Evolutionary conservation across 805 yeast genomes (phyloP).

Genomic region (Kuraishia hungarica): DNA sequence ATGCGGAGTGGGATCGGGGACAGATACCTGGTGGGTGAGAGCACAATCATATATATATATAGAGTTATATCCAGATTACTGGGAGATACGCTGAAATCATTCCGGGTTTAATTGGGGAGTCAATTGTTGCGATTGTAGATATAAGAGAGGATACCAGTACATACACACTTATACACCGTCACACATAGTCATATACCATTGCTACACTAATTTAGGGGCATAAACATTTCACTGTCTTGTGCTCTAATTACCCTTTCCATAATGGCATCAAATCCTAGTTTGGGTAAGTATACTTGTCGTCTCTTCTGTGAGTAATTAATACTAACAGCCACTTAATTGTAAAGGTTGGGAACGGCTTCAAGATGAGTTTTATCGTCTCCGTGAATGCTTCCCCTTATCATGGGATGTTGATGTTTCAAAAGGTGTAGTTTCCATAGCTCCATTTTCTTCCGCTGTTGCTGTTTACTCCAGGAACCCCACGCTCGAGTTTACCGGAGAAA

Average conservation of each 20-base stretch:
- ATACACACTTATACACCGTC: background rate
- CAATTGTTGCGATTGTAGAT: too few species aligned
- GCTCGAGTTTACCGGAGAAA: background rate
- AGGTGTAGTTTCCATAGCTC: slow-evolving; percentile 39
- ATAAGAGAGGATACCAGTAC: too few species aligned
- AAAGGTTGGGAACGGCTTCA: slow-evolving; percentile 73
- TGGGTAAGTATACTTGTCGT: slow-evolving; percentile 12
- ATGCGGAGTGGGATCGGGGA: too few species aligned
- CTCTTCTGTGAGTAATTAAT: background rate
- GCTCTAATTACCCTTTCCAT: background rate
- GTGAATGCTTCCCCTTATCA: slow-evolving; percentile 46
- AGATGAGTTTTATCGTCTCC: slow-evolving; percentile 56
- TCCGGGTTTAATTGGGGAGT: too few species aligned
- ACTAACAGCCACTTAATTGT: slow-evolving; percentile 24
- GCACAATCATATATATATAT: too few species aligned
- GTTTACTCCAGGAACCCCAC: slow-evolving; percentile 25
- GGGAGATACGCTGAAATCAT: too few species aligned
- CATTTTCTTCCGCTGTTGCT: slow-evolving; percentile 49
- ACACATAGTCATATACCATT: background rate
- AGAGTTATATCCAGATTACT: too few species aligned
- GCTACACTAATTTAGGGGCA: background rate
- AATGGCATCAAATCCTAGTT: slow-evolving; percentile 18
- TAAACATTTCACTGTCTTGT: background rate
- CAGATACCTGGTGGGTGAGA: too few species aligned
- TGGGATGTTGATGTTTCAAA: slow-evolving; percentile 40